Evolutionary conservation across 2,329 filamentous ascomycete genomes (phyloP), one percentile per base, ranked within the genome.

Genomic region (Nemania diffusa): DNA sequence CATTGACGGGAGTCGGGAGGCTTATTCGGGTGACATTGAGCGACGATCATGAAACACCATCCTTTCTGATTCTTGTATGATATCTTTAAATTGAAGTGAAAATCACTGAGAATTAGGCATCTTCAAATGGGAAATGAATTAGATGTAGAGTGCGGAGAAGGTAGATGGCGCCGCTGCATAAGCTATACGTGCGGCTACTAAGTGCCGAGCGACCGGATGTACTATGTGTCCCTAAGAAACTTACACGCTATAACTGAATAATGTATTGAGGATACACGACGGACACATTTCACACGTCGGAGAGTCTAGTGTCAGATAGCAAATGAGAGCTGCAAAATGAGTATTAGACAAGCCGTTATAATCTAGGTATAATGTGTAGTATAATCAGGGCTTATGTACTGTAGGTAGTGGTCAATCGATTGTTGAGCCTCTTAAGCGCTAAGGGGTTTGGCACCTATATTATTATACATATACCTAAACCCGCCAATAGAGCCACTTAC

Each of bases 11-110:
- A 32, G 11, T 26, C 37, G 9, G 17, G 17, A 17, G 8, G 13
- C 42, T 24, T n/a, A n/a, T 50, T 63, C 34, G 46, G n/a, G 29
- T 22, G 29, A 40, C 27, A 3, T 42, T 11, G 44, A 20, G 8
- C 1, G 61, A 51, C 2, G 27, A 52, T 58, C 60, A 24, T 9
- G 20, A n/a, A 48, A 29, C 13, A 57, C 22, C 34, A 50, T 57
- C 13, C 42, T n/a, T 44, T 44, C 40, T n/a, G 15, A 15, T n/a
- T 15, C 7, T 44, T n/a, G n/a, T n/a, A n/a, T n/a, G n/a, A n/a
- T n/a, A n/a, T n/a, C n/a, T n/a, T n/a, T n/a, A n/a, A n/a, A n/a
- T n/a, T n/a, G n/a, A n/a, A n/a, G n/a, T n/a, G n/a, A n/a, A n/a
- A n/a, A n/a, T n/a, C n/a, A n/a, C 17, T 5, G 4, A 44, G n/a